A percentile compares a stretch with the other conserved stretches of the same genome.
phyloP scores from a whole-genome alignment of 805 yeast genomes.

The Jamesozyma hellenica region DNA sequence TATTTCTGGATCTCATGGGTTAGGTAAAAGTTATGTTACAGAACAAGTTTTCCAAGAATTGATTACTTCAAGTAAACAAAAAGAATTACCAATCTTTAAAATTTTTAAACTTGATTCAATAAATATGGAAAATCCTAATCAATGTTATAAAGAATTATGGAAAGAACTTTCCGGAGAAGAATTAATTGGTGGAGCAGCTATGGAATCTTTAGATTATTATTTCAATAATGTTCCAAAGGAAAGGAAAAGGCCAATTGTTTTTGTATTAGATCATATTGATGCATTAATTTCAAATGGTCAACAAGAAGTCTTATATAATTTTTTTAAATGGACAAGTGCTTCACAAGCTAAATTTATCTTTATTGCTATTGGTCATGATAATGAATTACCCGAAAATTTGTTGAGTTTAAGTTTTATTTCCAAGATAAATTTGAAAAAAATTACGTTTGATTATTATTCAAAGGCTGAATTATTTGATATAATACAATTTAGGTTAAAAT shows the following conservation, averaged over 20 bases:
- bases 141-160: slow-evolving; percentile 77
- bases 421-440: not conserved
- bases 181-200: slow-evolving; percentile 52
- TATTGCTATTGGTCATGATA: not conserved
- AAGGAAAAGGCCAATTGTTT: slow-evolving; percentile 42
- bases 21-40: slow-evolving; percentile 89
- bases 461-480: not conserved
- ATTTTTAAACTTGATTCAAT: slow-evolving; percentile 84
- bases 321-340: not conserved
- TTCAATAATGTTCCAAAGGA: slow-evolving; percentile 36
- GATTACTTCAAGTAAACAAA: slow-evolving; percentile 30
- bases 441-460: not conserved
- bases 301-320: not conserved
- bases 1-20: slow-evolving; percentile 93
- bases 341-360: not conserved
- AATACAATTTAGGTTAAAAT: not conserved
- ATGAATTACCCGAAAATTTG: not conserved
- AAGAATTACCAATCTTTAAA: slow-evolving; percentile 42
- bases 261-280: slow-evolving; percentile 84
- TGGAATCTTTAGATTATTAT: slow-evolving; percentile 55
- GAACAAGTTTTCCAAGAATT: slow-evolving; percentile 72
- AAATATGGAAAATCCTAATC: slow-evolving; percentile 62
- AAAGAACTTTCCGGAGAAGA: slow-evolving; percentile 54
- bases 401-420: not conserved
- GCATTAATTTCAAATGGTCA: slow-evolving; percentile 30